Conservation (phyloP, 1,284 basidiomycete genomes). For the Singerocomus inundabilis region DNA sequence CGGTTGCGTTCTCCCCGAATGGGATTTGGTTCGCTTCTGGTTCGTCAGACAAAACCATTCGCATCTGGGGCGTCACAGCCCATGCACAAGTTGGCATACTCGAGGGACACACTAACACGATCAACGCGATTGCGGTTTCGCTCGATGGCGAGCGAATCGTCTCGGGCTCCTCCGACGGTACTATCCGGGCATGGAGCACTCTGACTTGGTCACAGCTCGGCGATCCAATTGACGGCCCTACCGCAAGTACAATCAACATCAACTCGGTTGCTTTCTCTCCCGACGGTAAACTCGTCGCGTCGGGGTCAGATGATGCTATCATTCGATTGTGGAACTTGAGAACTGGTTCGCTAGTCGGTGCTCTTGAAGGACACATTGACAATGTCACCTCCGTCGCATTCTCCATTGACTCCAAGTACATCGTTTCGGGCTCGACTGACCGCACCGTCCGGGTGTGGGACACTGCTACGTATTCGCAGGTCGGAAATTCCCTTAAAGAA, state of each 20-base stretch:
- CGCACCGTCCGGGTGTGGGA: neutral
- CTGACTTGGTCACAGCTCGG: neutral
- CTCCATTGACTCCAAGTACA: neutral
- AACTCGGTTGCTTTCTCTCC: neutral
- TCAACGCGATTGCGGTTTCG: neutral
- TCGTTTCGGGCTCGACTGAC: neutral
- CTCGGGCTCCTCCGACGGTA: too few relatives aligned
- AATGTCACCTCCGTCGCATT: neutral
- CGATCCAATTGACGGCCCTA: neutral
- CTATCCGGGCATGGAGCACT: too few relatives aligned
- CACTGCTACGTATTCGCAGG: slow-evolving; percentile 1
- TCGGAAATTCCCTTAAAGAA: neutral
- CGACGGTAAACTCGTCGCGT: too few relatives aligned
- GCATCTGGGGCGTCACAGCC: neutral
- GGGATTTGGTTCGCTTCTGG: neutral
- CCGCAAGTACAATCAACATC: neutral
- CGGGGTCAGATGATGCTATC: neutral
- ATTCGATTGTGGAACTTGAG: neutral
- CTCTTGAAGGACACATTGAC: neutral
- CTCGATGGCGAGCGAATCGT: too few relatives aligned
- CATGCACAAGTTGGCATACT: neutral
- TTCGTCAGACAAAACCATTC: neutral
- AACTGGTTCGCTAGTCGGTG: neutral
- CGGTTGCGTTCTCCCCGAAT: neutral
- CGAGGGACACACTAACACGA: neutral